Conservation (phyloP, 169 alveolate genomes). For the Pseudocohnilembus persalinus region DNA sequence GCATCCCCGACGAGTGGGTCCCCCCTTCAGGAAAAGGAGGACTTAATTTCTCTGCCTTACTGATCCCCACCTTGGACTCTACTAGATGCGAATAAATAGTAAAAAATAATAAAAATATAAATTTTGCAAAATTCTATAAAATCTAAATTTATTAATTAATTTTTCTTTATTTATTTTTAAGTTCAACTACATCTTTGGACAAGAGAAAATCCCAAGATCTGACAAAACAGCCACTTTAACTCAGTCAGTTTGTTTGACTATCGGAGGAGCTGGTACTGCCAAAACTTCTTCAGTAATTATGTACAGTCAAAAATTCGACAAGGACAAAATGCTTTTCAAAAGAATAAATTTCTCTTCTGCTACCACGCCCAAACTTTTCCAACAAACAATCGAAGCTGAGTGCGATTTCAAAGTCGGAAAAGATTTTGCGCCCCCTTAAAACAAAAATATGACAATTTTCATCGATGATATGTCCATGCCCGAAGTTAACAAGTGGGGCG, state of each 20-base stretch:
- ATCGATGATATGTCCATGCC: conserved; percentile 97
- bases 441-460: conserved; percentile 91
- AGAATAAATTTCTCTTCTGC: conserved; percentile 90
- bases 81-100: conserved; percentile 87
- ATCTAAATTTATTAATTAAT: too few species aligned
- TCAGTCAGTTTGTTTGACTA: conserved; percentile 60
- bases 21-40: conserved; percentile 71
- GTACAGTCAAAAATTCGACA: conserved; percentile 84
- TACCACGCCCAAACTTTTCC: conserved; percentile 87
- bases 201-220: background rate
- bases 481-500: conserved; percentile 96
- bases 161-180: too few species aligned
- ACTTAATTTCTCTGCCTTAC: conserved; percentile 87
- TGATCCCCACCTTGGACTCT: conserved; percentile 95
- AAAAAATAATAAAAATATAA: too few species aligned
- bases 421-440: conserved; percentile 92
- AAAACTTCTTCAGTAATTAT: conserved; percentile 94
- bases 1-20: conserved; percentile 88
- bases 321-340: conserved; percentile 78
- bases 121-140: too few species aligned
- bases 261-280: conserved; percentile 97
- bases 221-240: background rate
- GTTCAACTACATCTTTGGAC: conserved; percentile 27
- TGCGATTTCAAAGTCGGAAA: conserved; percentile 93
- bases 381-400: conserved; percentile 91